A percentile compares a stretch with the other conserved stretches of the same genome.
phyloP scores from a whole-genome alignment of 306 rosid species.

The Citrullus colocynthis region DNA sequence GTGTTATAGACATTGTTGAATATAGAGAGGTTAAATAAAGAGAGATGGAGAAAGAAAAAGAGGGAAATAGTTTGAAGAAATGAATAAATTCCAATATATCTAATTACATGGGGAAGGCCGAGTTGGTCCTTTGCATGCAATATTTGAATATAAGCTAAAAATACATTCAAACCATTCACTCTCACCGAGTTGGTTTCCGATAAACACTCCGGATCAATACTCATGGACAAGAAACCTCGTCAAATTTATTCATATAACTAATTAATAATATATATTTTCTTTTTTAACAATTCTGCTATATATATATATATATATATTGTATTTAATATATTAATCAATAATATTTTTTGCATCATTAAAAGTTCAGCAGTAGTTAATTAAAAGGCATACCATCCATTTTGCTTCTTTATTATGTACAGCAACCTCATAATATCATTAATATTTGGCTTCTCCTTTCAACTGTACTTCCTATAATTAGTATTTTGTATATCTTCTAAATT shows the following conservation, averaged over 20 bases:
- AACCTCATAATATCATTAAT: conserved; percentile 13
- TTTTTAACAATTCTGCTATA: neutral
- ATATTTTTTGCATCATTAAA: neutral
- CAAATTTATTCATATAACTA: neutral
- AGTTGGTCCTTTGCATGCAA: neutral
- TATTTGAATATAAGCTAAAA: neutral
- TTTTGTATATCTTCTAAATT: conserved; percentile 24
- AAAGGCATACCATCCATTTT: conserved; percentile 10
- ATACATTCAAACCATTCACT: neutral
- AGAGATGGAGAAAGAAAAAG: neutral
- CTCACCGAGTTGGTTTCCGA: conserved; percentile 8
- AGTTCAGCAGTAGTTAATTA: conserved; percentile 5
- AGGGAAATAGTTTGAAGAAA: neutral
- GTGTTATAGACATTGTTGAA: neutral
- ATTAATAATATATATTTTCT: neutral
- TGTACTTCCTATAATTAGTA: conserved; percentile 29
- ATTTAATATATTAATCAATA: neutral
- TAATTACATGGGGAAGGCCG: neutral
- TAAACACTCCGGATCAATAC: conserved; percentile 7
- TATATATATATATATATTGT: neutral
- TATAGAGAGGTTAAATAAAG: neutral
- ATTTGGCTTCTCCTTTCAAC: conserved; percentile 9
- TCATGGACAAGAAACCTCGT: neutral
- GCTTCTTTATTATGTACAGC: conserved; percentile 38
- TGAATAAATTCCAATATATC: neutral